phyloP scores from a whole-genome alignment of 352 stramenopile genomes.

The Phytopythium ostracodes region DNA sequence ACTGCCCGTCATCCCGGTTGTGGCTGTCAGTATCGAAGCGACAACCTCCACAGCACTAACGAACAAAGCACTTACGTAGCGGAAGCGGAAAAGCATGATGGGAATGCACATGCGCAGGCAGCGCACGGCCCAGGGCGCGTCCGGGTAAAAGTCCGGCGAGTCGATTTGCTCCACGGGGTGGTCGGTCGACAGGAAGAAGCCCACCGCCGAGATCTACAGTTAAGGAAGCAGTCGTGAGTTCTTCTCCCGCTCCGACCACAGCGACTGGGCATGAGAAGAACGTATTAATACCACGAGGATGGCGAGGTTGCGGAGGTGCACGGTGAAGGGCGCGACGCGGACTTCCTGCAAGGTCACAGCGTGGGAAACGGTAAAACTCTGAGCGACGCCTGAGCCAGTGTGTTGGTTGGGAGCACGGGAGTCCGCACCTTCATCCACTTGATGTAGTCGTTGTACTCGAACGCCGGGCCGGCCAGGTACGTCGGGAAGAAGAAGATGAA shows the following conservation, averaged over 20 bases:
- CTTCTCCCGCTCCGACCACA: no score
- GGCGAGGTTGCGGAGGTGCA: slow-evolving; percentile 75
- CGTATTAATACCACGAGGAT: slow-evolving; percentile 69
- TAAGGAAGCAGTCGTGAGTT: no score
- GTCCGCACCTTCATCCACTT: slow-evolving; percentile 64
- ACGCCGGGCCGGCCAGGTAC: slow-evolving; percentile 74
- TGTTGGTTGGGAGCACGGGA: no score
- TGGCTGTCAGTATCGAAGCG: slow-evolving; percentile 8
- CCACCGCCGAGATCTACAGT: slow-evolving; percentile 60
- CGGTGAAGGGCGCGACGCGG: slow-evolving; percentile 50
- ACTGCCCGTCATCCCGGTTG: slow-evolving; percentile 25
- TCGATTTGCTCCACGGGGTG: slow-evolving; percentile 81
- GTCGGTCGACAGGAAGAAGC: slow-evolving; percentile 71
- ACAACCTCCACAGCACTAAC: no score
- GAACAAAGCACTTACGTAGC: slow-evolving; percentile 52
- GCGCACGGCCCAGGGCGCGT: slow-evolving; percentile 51
- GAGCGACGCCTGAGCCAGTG: neutral
- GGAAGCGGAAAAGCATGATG: slow-evolving; percentile 80
- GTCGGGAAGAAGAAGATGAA: slow-evolving; percentile 89
- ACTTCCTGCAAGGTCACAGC: slow-evolving; percentile 26
- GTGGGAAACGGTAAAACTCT: neutral
- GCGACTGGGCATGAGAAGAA: neutral
- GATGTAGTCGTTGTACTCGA: slow-evolving; percentile 86
- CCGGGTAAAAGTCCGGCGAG: slow-evolving; percentile 62
- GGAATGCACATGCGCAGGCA: slow-evolving; percentile 71